phyloP scores from a whole-genome alignment of 331 rosid species.

The Spiraea crenata region DNA sequence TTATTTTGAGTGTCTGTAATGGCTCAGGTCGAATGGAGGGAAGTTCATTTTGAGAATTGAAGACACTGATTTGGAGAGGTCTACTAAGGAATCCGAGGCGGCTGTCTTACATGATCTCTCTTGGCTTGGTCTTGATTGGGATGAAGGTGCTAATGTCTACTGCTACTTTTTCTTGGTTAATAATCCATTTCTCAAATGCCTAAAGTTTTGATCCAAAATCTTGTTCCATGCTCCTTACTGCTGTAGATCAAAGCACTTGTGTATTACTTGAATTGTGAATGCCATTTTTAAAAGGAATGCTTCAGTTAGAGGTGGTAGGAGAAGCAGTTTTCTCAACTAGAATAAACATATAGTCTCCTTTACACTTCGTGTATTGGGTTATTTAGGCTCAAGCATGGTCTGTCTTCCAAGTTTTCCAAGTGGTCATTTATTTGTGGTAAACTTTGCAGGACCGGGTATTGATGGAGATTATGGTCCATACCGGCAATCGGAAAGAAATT shows the following conservation, averaged over 20 bases:
- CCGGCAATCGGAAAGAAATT: slow-evolving; percentile 90
- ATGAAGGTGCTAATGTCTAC: slow-evolving; percentile 56
- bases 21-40: slow-evolving; percentile 87
- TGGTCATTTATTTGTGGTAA: slow-evolving; percentile 10
- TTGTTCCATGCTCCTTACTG: not conserved
- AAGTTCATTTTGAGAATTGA: slow-evolving; percentile 86
- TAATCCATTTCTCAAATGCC: not conserved
- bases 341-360: not conserved
- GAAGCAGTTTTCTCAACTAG: not conserved
- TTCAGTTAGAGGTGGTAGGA: not conserved
- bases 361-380: not conserved
- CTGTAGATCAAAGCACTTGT: no score
- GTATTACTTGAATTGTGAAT: no score
- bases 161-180: not conserved
- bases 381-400: not conserved
- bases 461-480: slow-evolving; percentile 97
- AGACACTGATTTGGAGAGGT: slow-evolving; percentile 98
- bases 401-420: not conserved
- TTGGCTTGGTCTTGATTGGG: slow-evolving; percentile 97
- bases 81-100: slow-evolving; percentile 84
- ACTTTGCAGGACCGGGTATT: slow-evolving; percentile 71
- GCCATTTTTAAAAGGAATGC: not conserved
- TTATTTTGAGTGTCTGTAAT: not conserved
- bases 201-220: not conserved
- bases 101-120: slow-evolving; percentile 80